Evolutionary conservation across 192 early-diverging fungal species (phyloP).

Genomic region (Oehlia diaphana): DNA sequence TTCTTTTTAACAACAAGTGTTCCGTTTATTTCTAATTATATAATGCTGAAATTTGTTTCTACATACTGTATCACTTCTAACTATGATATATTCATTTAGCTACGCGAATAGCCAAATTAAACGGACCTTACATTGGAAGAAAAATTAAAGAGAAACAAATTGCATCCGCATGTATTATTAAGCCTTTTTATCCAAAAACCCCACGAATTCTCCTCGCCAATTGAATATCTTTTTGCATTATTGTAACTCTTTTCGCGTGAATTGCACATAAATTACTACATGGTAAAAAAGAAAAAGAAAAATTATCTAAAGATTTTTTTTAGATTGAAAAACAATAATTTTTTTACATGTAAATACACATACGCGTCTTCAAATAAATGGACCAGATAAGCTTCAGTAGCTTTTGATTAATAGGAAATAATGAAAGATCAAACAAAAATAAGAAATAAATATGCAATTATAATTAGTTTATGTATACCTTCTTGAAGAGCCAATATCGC

Average conservation of each 20-base stretch:
- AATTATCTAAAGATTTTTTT: background rate
- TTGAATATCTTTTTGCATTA: constrained; percentile 92
- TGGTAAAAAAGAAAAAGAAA: background rate
- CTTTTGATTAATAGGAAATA: constrained; percentile 18
- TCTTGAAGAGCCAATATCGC: constrained; percentile 86
- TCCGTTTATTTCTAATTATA: no score
- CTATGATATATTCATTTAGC: no score
- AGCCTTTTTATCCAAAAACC: constrained; percentile 49
- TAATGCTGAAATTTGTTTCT: no score
- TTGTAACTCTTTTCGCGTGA: constrained; percentile 89
- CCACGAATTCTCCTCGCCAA: constrained; percentile 87
- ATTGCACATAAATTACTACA: constrained; percentile 85
- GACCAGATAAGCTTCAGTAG: constrained; percentile 78
- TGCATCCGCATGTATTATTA: no score
- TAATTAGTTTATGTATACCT: background rate
- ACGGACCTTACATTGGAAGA: no score
- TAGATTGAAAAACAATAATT: background rate
- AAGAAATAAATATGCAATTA: background rate
- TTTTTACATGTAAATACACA: constrained; percentile 5
- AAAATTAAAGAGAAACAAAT: no score
- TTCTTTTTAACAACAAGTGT: no score
- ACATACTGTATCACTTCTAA: no score
- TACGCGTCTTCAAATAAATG: constrained; percentile 90
- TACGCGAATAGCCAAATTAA: no score
- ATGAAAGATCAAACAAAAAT: background rate